Evolutionary conservation across 2,329 filamentous ascomycete species (phyloP).

Genomic region (Exophiala dermatitidis): DNA sequence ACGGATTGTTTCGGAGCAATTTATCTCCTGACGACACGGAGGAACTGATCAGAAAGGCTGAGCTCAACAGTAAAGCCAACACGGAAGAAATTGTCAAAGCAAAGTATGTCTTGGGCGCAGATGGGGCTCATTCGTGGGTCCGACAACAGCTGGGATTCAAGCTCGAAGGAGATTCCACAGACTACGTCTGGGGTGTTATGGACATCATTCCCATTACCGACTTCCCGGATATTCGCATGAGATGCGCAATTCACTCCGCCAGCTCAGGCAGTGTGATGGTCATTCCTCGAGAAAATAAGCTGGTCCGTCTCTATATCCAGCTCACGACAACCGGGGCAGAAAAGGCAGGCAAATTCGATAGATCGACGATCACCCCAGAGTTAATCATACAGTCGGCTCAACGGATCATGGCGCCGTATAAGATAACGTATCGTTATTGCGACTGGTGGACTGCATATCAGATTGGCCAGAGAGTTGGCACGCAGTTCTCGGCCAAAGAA

Average conservation of each 20-base stretch:
- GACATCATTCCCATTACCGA: slow-evolving; percentile 50
- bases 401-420: slow-evolving; percentile 61
- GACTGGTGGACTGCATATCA: slow-evolving; percentile 64
- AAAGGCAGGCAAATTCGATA: slow-evolving; percentile 45
- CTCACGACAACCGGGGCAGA: slow-evolving; percentile 18
- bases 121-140: slow-evolving; percentile 62
- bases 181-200: slow-evolving; percentile 42
- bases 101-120: slow-evolving; percentile 55
- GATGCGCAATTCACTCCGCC: slow-evolving; percentile 53
- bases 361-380: slow-evolving; percentile 57
- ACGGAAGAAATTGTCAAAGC: slow-evolving; percentile 14
- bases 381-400: slow-evolving; percentile 57
- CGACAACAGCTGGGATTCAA: slow-evolving; percentile 51
- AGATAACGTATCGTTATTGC: slow-evolving; percentile 55
- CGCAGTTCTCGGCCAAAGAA: slow-evolving; percentile 48
- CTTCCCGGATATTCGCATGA: slow-evolving; percentile 54
- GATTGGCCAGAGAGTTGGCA: slow-evolving; percentile 59
- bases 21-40: slow-evolving; percentile 52
- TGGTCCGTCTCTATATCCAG: slow-evolving; percentile 47
- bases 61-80: slow-evolving; percentile 45
- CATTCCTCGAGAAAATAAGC: slow-evolving; percentile 56
- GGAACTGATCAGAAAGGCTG: slow-evolving; percentile 40
- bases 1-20: slow-evolving; percentile 56
- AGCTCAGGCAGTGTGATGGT: slow-evolving; percentile 55
- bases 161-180: slow-evolving; percentile 49